Evolutionary conservation across 305 asterid genomes (phyloP).

Genomic region (Fraxinus dipetala): DNA sequence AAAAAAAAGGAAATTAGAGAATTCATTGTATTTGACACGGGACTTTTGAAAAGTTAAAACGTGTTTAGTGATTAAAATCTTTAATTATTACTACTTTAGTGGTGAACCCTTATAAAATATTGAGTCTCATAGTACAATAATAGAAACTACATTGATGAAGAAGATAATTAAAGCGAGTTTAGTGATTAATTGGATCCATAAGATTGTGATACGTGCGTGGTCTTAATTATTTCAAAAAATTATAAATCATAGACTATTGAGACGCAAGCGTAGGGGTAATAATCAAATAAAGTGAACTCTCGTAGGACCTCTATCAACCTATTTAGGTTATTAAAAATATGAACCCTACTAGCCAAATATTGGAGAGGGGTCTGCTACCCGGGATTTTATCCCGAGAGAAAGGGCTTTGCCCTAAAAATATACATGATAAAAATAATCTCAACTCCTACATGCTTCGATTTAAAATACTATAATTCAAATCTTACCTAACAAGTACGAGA

Average conservation of each 20-base stretch:
- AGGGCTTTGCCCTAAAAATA: too few relatives aligned
- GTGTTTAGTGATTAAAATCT: slow-evolving; percentile 20
- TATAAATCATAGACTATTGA: neutral
- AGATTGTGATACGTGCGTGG: neutral
- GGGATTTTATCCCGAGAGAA: too few relatives aligned
- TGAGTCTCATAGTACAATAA: slow-evolving; percentile 5
- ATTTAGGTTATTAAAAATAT: too few relatives aligned
- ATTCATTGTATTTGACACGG: slow-evolving; percentile 31
- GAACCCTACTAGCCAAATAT: too few relatives aligned
- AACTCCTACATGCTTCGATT: neutral
- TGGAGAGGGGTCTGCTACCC: too few relatives aligned
- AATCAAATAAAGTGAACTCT: neutral
- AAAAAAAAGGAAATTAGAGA: neutral
- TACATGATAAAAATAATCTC: too few relatives aligned
- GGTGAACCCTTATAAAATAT: neutral
- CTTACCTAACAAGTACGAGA: neutral
- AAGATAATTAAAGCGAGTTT: neutral
- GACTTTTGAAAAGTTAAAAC: slow-evolving; percentile 11
- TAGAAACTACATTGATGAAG: neutral
- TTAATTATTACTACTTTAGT: slow-evolving; percentile 12
- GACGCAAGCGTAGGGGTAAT: neutral
- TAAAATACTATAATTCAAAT: neutral
- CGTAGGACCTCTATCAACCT: neutral
- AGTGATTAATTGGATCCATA: neutral
- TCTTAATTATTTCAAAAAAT: neutral